Evolutionary conservation across 2,329 filamentous ascomycete genomes (phyloP), one percentile per base, ranked within the genome.

Genomic region (Cercospora sesami): DNA sequence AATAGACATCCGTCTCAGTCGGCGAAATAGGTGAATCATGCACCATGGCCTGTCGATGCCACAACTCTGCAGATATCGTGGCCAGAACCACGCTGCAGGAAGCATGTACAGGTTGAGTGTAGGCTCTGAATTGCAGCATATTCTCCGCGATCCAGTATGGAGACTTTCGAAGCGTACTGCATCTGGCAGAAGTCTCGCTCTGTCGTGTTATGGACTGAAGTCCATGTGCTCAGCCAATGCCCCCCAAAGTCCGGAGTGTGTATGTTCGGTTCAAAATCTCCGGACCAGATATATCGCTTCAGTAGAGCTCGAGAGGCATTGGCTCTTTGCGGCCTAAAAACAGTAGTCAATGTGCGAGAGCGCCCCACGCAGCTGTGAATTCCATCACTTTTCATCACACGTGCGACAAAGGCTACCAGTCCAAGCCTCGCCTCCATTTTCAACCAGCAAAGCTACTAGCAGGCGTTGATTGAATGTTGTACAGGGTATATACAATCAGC

Each of bases 401-500:
- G 48, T 55, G 23, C 23, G 12, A 23, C 10, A 48, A n/a, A 14
- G 23, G 18, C 48, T 16, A 5, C 21, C 48, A 53, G 48, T 21
- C 9, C 45, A 48, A 48, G 45, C 9, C n/a, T 23, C 45, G 45
- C 45, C 45, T 53, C 18, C 48, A 23, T 26, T 55, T 55, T 28
- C 48, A 16, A 55, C 48, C 26, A 55, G 48, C 23, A 55, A n/a
- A 28, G 48, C 48, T 59, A 30, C 55, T 59, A 21, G 55, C 55
- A 59, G 55, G 31, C 30, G 55, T 33, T 59, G 55, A 42, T 51
- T 51, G 42, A 63, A 51, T 63, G 60, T 63, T 63, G 60, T 63
- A 63, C 60, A 63, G 60, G 42, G 60, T 63, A 63, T 63, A 53
- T 63, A 63, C 60, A 63, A 51, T 53, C 55, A 36, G 55, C 55